These are phyloP conservation scores for Aspergillus sp. DNA, from an alignment of 2,329 filamentous ascomycete genomes.

Conservation along the genomic window DNA sequence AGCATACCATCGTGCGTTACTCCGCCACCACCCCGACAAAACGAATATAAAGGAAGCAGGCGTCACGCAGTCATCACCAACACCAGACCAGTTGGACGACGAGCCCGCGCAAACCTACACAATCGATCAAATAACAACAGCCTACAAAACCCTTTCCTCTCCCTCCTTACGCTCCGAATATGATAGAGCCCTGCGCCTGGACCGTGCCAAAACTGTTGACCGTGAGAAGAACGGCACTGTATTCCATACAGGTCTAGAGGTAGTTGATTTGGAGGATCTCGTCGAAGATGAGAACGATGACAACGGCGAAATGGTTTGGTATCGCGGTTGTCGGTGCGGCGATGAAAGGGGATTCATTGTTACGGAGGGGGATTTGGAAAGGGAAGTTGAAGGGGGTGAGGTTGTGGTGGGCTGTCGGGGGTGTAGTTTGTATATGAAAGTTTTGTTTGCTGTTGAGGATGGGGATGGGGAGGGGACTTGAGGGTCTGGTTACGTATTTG, in stretches of 20 bases:
- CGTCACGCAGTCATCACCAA: too few relatives aligned
- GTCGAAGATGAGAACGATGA: constrained; percentile 32
- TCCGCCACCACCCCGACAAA: constrained; percentile 56
- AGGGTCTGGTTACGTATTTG: neutral
- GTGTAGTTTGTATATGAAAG: constrained; percentile 58
- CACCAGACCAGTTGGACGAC: too few relatives aligned
- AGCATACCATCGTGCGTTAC: constrained; percentile 52
- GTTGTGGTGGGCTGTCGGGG: constrained; percentile 55
- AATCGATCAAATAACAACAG: constrained; percentile 54
- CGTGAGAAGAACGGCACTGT: constrained; percentile 24
- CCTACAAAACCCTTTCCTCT: constrained; percentile 49
- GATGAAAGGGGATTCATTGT: constrained; percentile 50
- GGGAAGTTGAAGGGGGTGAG: constrained; percentile 47
- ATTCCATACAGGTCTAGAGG: constrained; percentile 49
- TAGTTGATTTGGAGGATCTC: constrained; percentile 53
- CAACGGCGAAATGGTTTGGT: constrained; percentile 44
- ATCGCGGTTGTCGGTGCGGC: constrained; percentile 52
- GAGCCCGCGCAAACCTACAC: constrained; percentile 22
- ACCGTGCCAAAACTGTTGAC: constrained; percentile 20
- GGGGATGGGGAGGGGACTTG: constrained; percentile 17
- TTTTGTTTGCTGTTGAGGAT: constrained; percentile 50
- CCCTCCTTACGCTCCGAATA: constrained; percentile 42
- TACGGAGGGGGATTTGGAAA: constrained; percentile 47
- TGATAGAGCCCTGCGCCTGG: constrained; percentile 38
- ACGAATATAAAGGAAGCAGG: constrained; percentile 10